phyloP scores from a whole-genome alignment of 345 rosid species.

The Hibiscus trionum region DNA sequence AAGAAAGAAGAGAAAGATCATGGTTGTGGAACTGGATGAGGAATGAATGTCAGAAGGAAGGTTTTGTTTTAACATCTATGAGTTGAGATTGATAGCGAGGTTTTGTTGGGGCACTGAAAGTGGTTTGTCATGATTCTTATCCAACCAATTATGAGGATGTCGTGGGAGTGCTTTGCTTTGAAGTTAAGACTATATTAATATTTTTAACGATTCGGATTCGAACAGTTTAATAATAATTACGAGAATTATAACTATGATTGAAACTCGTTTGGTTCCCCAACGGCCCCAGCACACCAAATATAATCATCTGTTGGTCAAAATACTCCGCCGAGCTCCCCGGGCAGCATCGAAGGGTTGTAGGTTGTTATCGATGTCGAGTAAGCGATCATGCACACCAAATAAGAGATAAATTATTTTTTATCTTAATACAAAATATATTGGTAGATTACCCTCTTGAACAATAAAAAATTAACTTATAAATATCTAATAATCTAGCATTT shows the following conservation, averaged over 20 bases:
- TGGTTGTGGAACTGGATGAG: background rate
- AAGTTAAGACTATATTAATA: background rate
- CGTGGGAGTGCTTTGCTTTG: constrained; percentile 6
- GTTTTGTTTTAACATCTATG: background rate
- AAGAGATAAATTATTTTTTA: too few relatives aligned
- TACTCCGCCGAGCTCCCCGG: constrained; percentile 18
- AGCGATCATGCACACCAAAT: too few relatives aligned
- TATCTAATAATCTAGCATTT: too few relatives aligned
- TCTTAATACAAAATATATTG: too few relatives aligned
- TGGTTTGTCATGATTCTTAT: background rate
- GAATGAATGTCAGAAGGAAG: background rate
- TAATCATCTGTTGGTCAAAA: constrained; percentile 25
- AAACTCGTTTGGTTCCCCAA: constrained; percentile 17
- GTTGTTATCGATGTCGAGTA: constrained; percentile 23
- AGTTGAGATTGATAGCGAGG: background rate
- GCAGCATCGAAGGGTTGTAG: constrained; percentile 26
- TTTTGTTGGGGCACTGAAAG: background rate
- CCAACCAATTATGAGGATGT: background rate
- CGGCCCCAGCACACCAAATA: constrained; percentile 38
- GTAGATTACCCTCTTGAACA: too few relatives aligned
- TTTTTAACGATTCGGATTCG: too few relatives aligned
- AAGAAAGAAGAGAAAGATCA: constrained; percentile 17
- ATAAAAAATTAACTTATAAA: too few relatives aligned
- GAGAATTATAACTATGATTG: constrained; percentile 6
- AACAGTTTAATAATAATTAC: too few relatives aligned